Evolutionary conservation across 257 asterid genomes (phyloP), one percentile per base, ranked within the genome.

Genomic region (Jacaranda mimosifolia): DNA sequence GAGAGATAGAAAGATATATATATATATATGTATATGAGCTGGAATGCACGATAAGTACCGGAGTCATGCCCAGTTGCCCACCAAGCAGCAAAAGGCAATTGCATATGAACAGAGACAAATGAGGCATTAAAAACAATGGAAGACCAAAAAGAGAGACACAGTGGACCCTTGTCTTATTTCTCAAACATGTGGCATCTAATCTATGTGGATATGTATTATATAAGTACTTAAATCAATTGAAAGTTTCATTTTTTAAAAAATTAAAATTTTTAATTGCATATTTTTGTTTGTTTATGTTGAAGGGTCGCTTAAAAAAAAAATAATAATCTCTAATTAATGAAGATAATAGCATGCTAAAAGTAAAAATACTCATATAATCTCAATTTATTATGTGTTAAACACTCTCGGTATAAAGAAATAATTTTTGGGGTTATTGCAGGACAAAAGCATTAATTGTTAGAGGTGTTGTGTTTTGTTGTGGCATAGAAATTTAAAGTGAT

Each of bases 31-130:
- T 42, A 42, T 42, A 51, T 83, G 78, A 81, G 86, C 83, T 85
- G 89, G 83, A 68, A 42, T 17, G 85, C 89, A 85, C 63, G 65
- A 75, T 72, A n/a, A 14, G 56, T 55, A 17, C 43, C 60, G 43
- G 70, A 73, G 42, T 75, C 80, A 65, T 53, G 80, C 52, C 49
- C 69, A 21, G 70, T 38, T 36, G 64, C 59, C 83, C 73, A 74
- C 72, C 48, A 26, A 26, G 49, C 67, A 45, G 76, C 68, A 55
- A 62, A 74, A 21, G 57, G 79, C 77, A 59, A 67, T 43, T 43
- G 59, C 69, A 68, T 63, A 69, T 12, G 73, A 77, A 18, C 77
- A 72, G 73, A 63, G 68, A 68, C 67, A 69, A 38, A 55, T 68
- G 46, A 21, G 71, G 43, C 69, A 53, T 46, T 75, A 48, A 70